phyloP scores from a whole-genome alignment of 495 filamentous ascomycete genomes.

The Aspergillus hancockii region DNA sequence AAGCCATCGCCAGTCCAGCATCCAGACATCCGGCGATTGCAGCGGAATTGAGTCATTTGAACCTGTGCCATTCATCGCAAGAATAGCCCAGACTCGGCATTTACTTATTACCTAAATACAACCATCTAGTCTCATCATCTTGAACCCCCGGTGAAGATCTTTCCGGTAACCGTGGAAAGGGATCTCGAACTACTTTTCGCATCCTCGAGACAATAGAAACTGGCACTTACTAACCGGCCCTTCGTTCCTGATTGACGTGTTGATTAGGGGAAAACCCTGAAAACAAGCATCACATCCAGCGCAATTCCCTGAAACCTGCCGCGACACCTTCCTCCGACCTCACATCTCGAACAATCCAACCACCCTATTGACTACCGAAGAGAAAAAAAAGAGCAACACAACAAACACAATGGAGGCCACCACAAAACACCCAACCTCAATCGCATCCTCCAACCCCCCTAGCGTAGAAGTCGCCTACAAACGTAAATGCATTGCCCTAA shows the following conservation, averaged over 20 bases:
- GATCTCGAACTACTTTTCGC: not conserved
- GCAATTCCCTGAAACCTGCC: not conserved
- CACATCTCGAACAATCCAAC: not conserved
- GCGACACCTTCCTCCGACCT: not conserved
- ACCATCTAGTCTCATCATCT: not conserved
- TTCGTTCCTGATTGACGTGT: not conserved
- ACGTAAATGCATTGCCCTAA: slow-evolving; percentile 93
- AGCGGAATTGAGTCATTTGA: not conserved
- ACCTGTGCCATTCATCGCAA: not conserved
- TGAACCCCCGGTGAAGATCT: not conserved
- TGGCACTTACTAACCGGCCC: not conserved
- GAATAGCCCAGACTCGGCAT: not conserved
- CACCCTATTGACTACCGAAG: not conserved
- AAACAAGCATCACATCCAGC: not conserved
- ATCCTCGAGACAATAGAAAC: not conserved
- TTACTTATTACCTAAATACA: not conserved
- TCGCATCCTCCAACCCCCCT: slow-evolving; percentile 59
- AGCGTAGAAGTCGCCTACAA: slow-evolving; percentile 96
- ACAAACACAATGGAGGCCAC: slow-evolving; percentile 33
- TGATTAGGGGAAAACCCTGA: not conserved
- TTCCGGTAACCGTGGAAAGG: not conserved
- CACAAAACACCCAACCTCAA: slow-evolving; percentile 22
- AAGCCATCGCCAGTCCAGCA: not conserved
- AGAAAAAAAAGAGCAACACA: not conserved
- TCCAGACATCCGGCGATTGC: not conserved